Evolutionary conservation across 495 filamentous ascomycete species (phyloP), one percentile per base, ranked within the genome.

Genomic region (Aspergillus wentii): DNA sequence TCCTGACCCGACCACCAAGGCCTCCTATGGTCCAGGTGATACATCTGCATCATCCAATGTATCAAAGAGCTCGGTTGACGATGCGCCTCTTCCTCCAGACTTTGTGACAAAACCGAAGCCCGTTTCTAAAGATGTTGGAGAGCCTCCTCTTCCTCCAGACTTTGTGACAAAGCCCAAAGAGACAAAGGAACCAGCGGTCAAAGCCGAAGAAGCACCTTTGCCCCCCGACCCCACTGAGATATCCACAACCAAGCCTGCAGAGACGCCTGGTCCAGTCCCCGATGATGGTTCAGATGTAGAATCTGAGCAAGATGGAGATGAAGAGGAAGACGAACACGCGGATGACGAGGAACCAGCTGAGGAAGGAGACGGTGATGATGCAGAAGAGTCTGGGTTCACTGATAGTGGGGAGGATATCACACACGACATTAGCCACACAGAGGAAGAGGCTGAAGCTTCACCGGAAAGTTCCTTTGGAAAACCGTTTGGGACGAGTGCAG

Each of bases 1-100:
- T 20, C 86, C 85, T n/a, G 83, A 89, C 43, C 57, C 83, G 29
- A 85, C 82, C 15, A 88, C 78, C 65, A 83, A 80, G 64, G 67
- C 70, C 42, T 66, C 53, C 30, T 86, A 80, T 58, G 68, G 69
- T 21, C 60, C 79, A 36, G 78, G 81, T 18, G 82, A 87, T 36
- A 81, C 82, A 17, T 84, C 84, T 5, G 72, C 72, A 38, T 85
- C 83, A 13, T 84, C 85, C 4, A 75, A 72, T 33, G 61, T 65
- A 5, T 71, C 74, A 9, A 64, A 69, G 44, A 66, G 55, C 31
- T 70, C 66, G n/a, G 34, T 53, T 42, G 65, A 74, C 15, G 68
- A 80, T 26, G 73, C 71, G 13, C 79, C 81, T 9, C 45, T 85
- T 5, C 82, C 82, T 3, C 80, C 78, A 3, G 79, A 81, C 44